Evolutionary conservation across 23 red algal genomes (phyloP).

Genomic region (Gracilaria vermiculophylla): DNA sequence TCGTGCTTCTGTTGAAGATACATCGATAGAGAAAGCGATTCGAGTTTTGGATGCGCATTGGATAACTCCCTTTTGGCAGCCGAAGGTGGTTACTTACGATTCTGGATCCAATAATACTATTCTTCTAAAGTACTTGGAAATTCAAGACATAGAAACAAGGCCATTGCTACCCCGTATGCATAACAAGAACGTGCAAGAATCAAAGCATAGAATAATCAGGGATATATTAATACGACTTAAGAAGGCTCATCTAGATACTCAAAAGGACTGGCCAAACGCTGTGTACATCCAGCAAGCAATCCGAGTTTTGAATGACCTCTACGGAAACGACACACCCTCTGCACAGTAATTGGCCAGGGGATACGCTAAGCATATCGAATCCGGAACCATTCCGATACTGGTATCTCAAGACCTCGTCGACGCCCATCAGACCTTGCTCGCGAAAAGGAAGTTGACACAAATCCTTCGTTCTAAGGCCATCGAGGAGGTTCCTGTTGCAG

Average conservation of each 20-base stretch:
- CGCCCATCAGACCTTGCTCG: neutral
- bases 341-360: neutral
- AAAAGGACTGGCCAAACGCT: neutral
- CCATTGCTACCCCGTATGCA: neutral
- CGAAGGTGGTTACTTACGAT: neutral
- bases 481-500: neutral
- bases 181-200: constrained; percentile 21
- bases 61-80: neutral
- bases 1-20: neutral
- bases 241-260: neutral
- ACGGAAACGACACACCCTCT: neutral
- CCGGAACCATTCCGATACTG: neutral
- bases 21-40: neutral
- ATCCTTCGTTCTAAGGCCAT: constrained; percentile 3
- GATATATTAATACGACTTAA: neutral
- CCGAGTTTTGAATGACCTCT: neutral
- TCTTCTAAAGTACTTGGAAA: neutral
- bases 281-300: neutral
- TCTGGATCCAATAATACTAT: no score
- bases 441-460: neutral
- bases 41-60: neutral
- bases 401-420: neutral
- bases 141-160: neutral
- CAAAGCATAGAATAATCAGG: neutral
- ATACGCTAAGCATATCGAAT: neutral